Conservation (phyloP, 1,284 basidiomycete species). For the Ganoderma sinense region DNA sequence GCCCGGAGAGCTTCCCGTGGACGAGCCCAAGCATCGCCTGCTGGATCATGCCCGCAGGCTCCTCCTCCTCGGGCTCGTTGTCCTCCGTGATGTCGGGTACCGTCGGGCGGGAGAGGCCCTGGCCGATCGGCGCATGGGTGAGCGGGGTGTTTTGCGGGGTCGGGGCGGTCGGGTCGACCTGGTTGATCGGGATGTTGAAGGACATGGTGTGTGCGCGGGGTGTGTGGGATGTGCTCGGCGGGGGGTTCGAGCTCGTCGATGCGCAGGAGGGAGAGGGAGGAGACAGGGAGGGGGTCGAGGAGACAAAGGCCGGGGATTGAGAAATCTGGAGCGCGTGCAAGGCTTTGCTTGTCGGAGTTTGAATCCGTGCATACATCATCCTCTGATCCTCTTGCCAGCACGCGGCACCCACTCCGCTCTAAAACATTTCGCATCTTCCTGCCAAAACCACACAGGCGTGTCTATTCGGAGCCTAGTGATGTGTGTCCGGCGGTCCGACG, state of each 20-base stretch:
- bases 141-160: conserved; percentile 87
- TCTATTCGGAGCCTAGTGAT: not conserved
- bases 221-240: not conserved
- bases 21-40: conserved; percentile 68
- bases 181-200: conserved; percentile 53
- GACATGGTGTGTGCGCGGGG: conserved; percentile 49
- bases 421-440: not conserved
- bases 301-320: conserved; percentile 15
- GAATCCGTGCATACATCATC: not conserved
- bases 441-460: not conserved
- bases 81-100: conserved; percentile 77
- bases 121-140: conserved; percentile 71
- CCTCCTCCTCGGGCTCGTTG: conserved; percentile 63
- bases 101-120: conserved; percentile 71
- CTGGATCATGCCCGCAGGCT: conserved; percentile 45
- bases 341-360: conserved; percentile 34
- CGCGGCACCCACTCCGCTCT: not conserved
- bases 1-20: conserved; percentile 68
- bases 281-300: conserved; percentile 19
- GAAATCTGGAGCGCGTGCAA: conserved; percentile 17
- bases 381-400: not conserved
- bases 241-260: conserved; percentile 10
- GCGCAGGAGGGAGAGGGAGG: conserved; percentile 8
- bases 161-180: conserved; percentile 65
- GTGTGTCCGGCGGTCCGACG: not conserved